Percentiles rank a stretch among this genome's conserved stretches.
Evolutionary conservation across 306 rosid genomes (phyloP).

Genomic region (Prunus armeniaca): DNA sequence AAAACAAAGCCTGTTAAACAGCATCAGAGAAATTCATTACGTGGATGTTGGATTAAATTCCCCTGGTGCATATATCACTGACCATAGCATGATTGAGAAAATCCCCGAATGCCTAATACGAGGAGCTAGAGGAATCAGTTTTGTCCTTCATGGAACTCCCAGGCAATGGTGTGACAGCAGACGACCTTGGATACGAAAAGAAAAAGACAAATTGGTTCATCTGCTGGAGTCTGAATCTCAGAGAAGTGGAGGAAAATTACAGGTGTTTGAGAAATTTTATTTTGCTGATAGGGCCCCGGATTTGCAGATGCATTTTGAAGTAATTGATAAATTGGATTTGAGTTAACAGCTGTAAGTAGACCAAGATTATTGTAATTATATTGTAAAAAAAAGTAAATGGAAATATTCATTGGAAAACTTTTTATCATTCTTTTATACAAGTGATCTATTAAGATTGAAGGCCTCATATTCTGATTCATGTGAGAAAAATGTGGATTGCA

Average conservation of each 20-base stretch:
- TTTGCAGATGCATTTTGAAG: slow-evolving; percentile 90
- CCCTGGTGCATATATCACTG: slow-evolving; percentile 67
- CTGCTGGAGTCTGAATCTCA: slow-evolving; percentile 52
- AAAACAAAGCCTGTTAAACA: slow-evolving; percentile 47
- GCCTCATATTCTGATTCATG: too few species aligned
- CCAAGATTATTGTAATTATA: background rate
- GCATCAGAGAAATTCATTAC: slow-evolving; percentile 71
- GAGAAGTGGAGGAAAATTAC: slow-evolving; percentile 45
- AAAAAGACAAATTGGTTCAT: slow-evolving; percentile 52
- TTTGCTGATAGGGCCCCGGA: slow-evolving; percentile 55
- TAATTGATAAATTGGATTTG: slow-evolving; percentile 59
- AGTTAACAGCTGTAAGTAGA: slow-evolving; percentile 17
- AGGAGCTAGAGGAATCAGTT: slow-evolving; percentile 39
- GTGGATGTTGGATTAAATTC: slow-evolving; percentile 87
- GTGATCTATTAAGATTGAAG: too few species aligned
- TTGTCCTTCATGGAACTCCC: slow-evolving; percentile 87
- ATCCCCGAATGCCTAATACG: slow-evolving; percentile 40
- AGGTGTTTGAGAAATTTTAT: slow-evolving; percentile 50
- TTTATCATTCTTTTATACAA: too few species aligned
- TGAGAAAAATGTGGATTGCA: too few species aligned
- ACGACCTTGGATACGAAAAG: slow-evolving; percentile 64
- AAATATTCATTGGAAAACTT: too few species aligned
- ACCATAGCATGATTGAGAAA: slow-evolving; percentile 43
- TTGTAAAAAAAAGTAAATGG: too few species aligned
- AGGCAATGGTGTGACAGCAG: slow-evolving; percentile 73